Evolutionary conservation across 495 filamentous ascomycete genomes (phyloP).

Genomic region (Choiromyces venosus): DNA sequence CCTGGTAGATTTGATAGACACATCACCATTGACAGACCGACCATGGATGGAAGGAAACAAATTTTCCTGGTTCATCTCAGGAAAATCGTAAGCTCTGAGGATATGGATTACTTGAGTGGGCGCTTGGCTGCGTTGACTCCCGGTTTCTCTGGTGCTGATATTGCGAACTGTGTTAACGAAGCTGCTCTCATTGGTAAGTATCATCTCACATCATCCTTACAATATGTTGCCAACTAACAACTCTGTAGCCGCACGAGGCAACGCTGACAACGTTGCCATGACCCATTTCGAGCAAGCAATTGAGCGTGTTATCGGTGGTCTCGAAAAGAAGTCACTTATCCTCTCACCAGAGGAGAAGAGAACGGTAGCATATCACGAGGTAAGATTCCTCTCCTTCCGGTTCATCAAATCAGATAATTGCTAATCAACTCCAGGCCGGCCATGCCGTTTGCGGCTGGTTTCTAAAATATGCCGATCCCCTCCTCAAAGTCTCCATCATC

Average conservation of each 20-base stretch:
- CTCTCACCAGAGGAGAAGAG: slow-evolving; percentile 88
- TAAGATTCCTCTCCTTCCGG: background rate
- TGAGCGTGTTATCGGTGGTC: slow-evolving; percentile 89
- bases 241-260: slow-evolving; percentile 67
- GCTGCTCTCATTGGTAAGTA: slow-evolving; percentile 89
- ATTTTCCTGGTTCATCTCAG: slow-evolving; percentile 90
- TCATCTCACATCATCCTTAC: background rate
- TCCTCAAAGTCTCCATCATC: slow-evolving; percentile 98
- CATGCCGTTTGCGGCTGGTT: slow-evolving; percentile 99
- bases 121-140: slow-evolving; percentile 86
- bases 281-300: slow-evolving; percentile 94
- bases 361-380: slow-evolving; percentile 91
- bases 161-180: slow-evolving; percentile 97
- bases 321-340: slow-evolving; percentile 94
- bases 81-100: slow-evolving; percentile 86
- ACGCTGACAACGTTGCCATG: slow-evolving; percentile 72
- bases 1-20: slow-evolving; percentile 95
- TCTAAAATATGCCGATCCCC: slow-evolving; percentile 89
- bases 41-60: slow-evolving; percentile 92
- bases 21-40: slow-evolving; percentile 85
- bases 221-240: slow-evolving; percentile 40
- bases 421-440: slow-evolving; percentile 54
- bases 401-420: background rate
- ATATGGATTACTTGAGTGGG: slow-evolving; percentile 79
- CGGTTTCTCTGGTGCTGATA: slow-evolving; percentile 94